Base-by-base conservation (phyloP, 2,329 filamentous ascomycete genomes). In the Fusarium chlamydosporum region DNA sequence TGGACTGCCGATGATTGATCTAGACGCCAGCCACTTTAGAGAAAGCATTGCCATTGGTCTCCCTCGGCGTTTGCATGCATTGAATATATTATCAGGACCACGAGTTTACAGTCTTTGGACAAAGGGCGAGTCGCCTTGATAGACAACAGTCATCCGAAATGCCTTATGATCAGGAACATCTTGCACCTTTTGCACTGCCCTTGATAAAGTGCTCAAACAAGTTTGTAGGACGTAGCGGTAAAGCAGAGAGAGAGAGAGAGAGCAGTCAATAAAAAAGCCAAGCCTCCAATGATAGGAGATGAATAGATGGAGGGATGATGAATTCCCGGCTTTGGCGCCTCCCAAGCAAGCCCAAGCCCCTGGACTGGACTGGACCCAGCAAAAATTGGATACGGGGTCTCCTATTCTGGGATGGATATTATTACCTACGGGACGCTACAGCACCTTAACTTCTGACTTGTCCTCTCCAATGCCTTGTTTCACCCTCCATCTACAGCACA, bases 391-490 rank as follows among this genome's bases (percentile, higher is more conserved):
- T 61, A 68, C 66, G 57, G 54, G 65, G 61, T 51, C 65, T 43
- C 61, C 65, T 61, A 68, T 70, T 72, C 66, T 57, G 47, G 34
- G 57, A 43, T 43, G 52, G 40, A 27, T 62, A 46, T 34, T 71
- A 61, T 55, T 64, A 63, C 66, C 62, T 60, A 45, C 56, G 31
- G 27, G n/a, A n/a, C n/a, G n/a, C n/a, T 27, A 61, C 42, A 31
- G 27, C 27, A 61, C 40, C 45, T 38, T 62, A 37, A 41, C 35
- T 57, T 63, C 69, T 73, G 69, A 71, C 64, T 63, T 73, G 71
- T 74, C 69, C 71, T 73, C 69, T 73, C 56, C 46, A 35, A 64
- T 27, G 34, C 45, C 60, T 62, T 72, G 69, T 72, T 70, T 72
- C 61, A 71, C 56, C 27, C 50, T 62, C 48, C 56, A 56, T 71